phyloP scores from a whole-genome alignment of 805 yeast species.

The Nakazawaea sp. region DNA sequence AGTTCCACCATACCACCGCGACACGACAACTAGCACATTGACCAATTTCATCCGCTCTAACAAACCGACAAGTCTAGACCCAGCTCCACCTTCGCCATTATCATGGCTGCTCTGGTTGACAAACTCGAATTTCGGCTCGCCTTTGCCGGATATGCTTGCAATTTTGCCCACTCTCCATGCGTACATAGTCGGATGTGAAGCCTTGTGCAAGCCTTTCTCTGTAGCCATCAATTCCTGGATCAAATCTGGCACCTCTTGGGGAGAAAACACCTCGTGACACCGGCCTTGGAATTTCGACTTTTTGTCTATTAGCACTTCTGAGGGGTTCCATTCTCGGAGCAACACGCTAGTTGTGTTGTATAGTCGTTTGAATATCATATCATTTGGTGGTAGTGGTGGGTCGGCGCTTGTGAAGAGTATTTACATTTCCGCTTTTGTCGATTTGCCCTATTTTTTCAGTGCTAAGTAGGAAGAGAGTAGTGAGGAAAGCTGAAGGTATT shows the following conservation, averaged over 20 bases:
- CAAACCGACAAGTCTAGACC: slow-evolving; percentile 47
- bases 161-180: slow-evolving; percentile 59
- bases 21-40: slow-evolving; percentile 60
- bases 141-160: slow-evolving; percentile 4
- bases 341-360: no score
- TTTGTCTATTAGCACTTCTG: slow-evolving; percentile 34
- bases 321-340: slow-evolving; percentile 36
- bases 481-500: no score
- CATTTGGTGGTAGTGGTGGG: no score
- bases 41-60: slow-evolving; percentile 40
- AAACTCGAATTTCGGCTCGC: slow-evolving; percentile 11
- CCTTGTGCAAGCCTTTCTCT: slow-evolving; percentile 45
- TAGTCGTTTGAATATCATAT: no score
- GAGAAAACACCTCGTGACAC: slow-evolving; percentile 31
- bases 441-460: no score
- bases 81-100: slow-evolving; percentile 74
- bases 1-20: slow-evolving; percentile 79
- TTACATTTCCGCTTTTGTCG: no score
- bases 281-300: slow-evolving; percentile 69
- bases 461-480: no score
- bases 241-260: slow-evolving; percentile 34
- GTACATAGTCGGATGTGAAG: slow-evolving; percentile 66
- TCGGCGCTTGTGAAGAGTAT: no score
- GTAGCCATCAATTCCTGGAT: slow-evolving; percentile 33
- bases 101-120: slow-evolving; percentile 58